These are phyloP conservation scores for Quercus lobata DNA, from an alignment of 331 rosid species.

Conservation along the genomic window DNA sequence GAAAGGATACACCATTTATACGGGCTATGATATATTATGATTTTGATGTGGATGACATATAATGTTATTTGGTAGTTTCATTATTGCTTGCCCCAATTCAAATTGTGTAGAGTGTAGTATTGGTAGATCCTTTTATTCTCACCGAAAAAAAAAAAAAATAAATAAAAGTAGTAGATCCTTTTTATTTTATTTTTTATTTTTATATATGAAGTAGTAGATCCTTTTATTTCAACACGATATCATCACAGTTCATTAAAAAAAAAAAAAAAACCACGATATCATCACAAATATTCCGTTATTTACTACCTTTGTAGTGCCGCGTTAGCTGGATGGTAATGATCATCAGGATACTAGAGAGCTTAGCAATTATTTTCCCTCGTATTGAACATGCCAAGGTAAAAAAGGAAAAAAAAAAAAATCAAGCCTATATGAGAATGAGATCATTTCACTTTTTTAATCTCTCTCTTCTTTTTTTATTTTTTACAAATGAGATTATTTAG, in stretches of 20 bases:
- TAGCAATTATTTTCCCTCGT: neutral
- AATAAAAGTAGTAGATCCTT: too few relatives aligned
- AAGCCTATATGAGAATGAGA: too few relatives aligned
- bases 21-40: slow-evolving; percentile 4
- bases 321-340: neutral
- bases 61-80: slow-evolving; percentile 13
- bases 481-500: too few relatives aligned
- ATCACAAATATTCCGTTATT: neutral
- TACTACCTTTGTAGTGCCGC: neutral
- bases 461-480: too few relatives aligned
- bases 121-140: neutral
- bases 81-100: slow-evolving; percentile 13
- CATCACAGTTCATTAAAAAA: neutral
- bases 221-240: neutral
- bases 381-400: too few relatives aligned
- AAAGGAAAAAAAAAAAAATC: too few relatives aligned
- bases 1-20: neutral
- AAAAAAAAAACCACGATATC: neutral
- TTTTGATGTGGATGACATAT: neutral
- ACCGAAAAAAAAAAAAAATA: too few relatives aligned
- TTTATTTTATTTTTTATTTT: too few relatives aligned
- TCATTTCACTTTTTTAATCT: too few relatives aligned
- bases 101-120: neutral
- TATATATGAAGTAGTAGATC: neutral
- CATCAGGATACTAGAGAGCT: neutral